Evolutionary conservation across 106 monocot species (phyloP), one percentile per base, ranked within the genome.

Genomic region (Dactylorhiza incarnata): DNA sequence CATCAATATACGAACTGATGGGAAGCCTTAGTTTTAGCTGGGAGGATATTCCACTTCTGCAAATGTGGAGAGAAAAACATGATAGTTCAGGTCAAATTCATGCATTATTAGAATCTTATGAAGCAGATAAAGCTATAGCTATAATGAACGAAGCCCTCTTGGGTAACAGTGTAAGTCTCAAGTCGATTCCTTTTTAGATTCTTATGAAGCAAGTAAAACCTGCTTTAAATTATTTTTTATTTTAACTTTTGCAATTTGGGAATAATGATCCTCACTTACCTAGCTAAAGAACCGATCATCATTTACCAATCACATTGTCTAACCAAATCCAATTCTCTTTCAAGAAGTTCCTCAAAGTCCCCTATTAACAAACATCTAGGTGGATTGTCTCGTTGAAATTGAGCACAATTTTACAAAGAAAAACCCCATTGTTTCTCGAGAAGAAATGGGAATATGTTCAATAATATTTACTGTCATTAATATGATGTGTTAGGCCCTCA

Each of bases 1-100:
- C 99, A 71, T 99, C 99, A 20, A 94, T 99, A 73, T 99, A 99
- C 78, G 99, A 99, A 74, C 77, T 99, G 71, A 81, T 94, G 94
- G 91, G 86, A 12, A 77, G 65, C 74, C 85, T 87, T 19, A 68
- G 82, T 61, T 99, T 91, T 82, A 69, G 44, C 55, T 99, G 99
- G 99, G 82, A 90, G 73, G 76, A 78, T 75, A 25, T 81, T 68
- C 99, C 94, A 23, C 70, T 90, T 71, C 56, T 99, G 75, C 91
- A 99, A 90, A 44, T 99, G 6, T 99, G 99, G 99, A 91, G 79
- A 74, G 79, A 90, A 75, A 94, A 76, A 73, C 15, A 75, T 68
- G 82, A 83, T 74, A 68, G 20, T 19, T 65, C 37, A 84, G 89
- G 88, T 51, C 80, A 82, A 59, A 45, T 43, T 43, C 49, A 71